Conservation (phyloP, 306 rosid species). For the Gastrolobium bilobum region DNA sequence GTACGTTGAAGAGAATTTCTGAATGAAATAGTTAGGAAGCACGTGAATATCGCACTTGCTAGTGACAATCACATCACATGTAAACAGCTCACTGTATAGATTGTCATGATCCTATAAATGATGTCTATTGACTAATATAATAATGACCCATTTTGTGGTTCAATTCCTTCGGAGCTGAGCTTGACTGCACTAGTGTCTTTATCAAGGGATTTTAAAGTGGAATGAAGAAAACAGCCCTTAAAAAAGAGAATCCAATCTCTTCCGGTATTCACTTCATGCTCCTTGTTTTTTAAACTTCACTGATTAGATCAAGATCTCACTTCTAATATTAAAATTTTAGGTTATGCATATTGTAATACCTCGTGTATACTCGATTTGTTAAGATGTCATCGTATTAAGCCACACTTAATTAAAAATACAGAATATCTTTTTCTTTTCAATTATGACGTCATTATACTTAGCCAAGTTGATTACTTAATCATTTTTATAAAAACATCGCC, state of each 20-base stretch:
- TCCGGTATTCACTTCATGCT: not conserved
- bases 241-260: slow-evolving; percentile 31
- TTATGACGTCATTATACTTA: too few relatives aligned
- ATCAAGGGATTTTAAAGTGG: slow-evolving; percentile 3
- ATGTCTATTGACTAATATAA: not conserved
- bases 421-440: too few relatives aligned
- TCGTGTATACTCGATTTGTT: too few relatives aligned
- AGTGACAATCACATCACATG: slow-evolving; percentile 48
- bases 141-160: not conserved
- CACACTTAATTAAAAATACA: too few relatives aligned
- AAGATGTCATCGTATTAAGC: too few relatives aligned
- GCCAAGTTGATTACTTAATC: too few relatives aligned
- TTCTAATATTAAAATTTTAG: slow-evolving; percentile 27
- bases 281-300: not conserved
- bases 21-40: slow-evolving; percentile 12
- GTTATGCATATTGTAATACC: slow-evolving; percentile 14
- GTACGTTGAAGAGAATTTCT: not conserved
- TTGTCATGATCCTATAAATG: slow-evolving; percentile 1
- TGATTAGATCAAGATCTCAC: slow-evolving; percentile 47
- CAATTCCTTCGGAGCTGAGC: slow-evolving; percentile 38
- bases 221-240: slow-evolving; percentile 18
- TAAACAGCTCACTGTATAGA: not conserved
- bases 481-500: too few relatives aligned
- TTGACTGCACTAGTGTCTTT: slow-evolving; percentile 34
- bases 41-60: slow-evolving; percentile 1